A percentile compares a stretch with the other conserved stretches of the same genome.
These are phyloP conservation scores for Trichophyton verrucosum DNA, from an alignment of 2,329 filamentous ascomycete species.

Conservation along the genomic window DNA sequence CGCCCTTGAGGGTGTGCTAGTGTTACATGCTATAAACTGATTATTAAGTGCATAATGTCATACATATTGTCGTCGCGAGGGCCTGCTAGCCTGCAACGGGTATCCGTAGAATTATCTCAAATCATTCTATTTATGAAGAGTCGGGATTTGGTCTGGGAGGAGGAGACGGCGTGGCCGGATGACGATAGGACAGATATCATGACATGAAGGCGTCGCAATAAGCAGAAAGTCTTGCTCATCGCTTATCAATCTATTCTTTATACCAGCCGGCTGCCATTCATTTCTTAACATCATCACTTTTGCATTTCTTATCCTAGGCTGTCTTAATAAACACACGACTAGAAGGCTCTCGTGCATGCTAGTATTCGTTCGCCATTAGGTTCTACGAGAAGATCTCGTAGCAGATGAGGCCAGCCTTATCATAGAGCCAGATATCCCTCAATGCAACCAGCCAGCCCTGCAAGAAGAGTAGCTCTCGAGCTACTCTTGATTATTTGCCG, in stretches of 20 bases:
- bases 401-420: constrained; percentile 27
- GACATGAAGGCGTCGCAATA: neutral
- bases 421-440: constrained; percentile 14
- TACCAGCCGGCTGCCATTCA: constrained; percentile 15
- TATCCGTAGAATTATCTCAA: too few species aligned
- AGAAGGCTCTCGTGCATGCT: neutral
- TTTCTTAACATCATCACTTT: constrained; percentile 13
- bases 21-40: too few species aligned
- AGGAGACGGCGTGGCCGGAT: constrained; percentile 27
- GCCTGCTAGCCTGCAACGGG: too few species aligned
- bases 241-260: constrained; percentile 17
- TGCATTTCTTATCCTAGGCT: constrained; percentile 13
- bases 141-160: constrained; percentile 18
- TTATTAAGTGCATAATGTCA: too few species aligned
- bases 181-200: constrained; percentile 29
- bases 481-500: constrained; percentile 31
- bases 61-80: too few species aligned
- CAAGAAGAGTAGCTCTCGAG: constrained; percentile 27
- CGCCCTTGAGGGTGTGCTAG: too few species aligned
- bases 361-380: constrained; percentile 36
- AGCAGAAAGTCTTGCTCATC: constrained; percentile 22
- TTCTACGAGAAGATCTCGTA: constrained; percentile 36
- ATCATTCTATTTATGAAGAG: too few species aligned
- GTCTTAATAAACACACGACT: constrained; percentile 29
- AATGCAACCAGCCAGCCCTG: constrained; percentile 28